Evolutionary conservation across 2,329 filamentous ascomycete species (phyloP).

Genomic region (Pestalotiopsis sp.): DNA sequence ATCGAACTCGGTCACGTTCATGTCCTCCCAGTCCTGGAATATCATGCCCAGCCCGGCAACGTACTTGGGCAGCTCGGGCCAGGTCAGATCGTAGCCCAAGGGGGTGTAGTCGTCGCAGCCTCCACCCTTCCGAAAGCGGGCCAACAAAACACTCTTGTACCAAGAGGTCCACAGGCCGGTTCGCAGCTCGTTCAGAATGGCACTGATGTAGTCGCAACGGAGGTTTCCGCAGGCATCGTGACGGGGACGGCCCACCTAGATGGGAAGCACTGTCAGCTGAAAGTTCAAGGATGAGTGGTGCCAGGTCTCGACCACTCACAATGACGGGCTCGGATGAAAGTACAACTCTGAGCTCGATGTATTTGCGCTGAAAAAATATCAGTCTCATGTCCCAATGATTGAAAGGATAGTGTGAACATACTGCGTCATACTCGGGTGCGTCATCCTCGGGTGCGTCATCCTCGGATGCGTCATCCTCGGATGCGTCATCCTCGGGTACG

Average conservation of each 20-base stretch:
- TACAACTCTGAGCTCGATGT: too few relatives aligned
- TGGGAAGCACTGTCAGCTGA: neutral
- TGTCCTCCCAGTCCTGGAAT: neutral
- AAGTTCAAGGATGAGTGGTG: neutral
- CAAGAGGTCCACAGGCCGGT: neutral
- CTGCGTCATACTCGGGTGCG: neutral
- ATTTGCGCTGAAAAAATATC: neutral
- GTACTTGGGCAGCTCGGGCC: neutral
- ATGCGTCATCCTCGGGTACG: too few relatives aligned
- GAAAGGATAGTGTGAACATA: neutral
- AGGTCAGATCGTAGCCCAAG: neutral
- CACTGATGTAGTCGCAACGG: constrained; percentile 16
- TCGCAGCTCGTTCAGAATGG: constrained; percentile 2
- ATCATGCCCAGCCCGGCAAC: neutral
- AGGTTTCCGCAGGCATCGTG: constrained; percentile 16
- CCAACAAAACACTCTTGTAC: neutral
- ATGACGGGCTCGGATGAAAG: neutral
- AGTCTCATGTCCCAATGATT: neutral
- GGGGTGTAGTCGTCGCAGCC: neutral
- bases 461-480: too few relatives aligned
- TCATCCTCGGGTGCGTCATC: too few relatives aligned
- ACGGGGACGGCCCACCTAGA: constrained; percentile 11
- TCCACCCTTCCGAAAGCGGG: neutral
- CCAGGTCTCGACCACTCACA: neutral
- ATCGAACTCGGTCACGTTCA: too few relatives aligned